Evolutionary conservation across 805 yeast species (phyloP), one percentile per base, ranked within the genome.

Genomic region (Starmerella tilneyi): DNA sequence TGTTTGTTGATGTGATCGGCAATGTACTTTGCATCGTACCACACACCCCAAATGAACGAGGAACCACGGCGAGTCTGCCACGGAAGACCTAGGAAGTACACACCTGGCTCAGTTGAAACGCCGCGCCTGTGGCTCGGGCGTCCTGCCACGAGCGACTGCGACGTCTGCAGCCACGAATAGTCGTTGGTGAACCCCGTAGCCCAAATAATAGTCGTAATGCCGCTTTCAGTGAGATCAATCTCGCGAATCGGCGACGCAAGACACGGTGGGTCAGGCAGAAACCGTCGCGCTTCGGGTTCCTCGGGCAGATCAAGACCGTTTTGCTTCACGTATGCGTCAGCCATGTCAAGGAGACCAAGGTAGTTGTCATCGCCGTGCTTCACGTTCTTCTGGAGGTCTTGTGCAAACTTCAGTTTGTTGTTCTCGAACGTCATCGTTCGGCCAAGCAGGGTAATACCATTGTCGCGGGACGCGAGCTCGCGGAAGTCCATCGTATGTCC

Each of bases 11-110:
- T 45, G 28, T 50, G 54, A 34, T 44, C 51, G 5, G 28, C 44
- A 2, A 50, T 44, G 16, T 45, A 41, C 37, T 44, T 46, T 7
- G 54, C 54, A 28, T 50, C 54, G 39, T 50, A 43, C 54, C 54
- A 50, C 9, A 50, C 54, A 1, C 54, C 54, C 54, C 54, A 50
- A n/a, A 50, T 50, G 21, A 50, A 50, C 26, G 54, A 50, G 4
- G 54, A 50, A 4, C 54, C 54, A 2, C 54, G 47, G 11, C 54
- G 33, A 4, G 54, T 48, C 34, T 48, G 54, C 52, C 54, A 48
- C 4, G 54, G 54, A 7, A 50, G 47, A 6, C 54, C 54, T 8
- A 50, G 34, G 44, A 45, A 50, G 43, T 50, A 50, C 11, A 50
- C 32, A 2, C 54, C 54, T 0, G 54, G 52, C 41, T 50, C 50